A percentile compares a stretch with the other conserved stretches of the same genome.
These are phyloP conservation scores for Apostasia shenzhenica DNA, from an alignment of 106 monocot genomes.

Conservation along the genomic window DNA sequence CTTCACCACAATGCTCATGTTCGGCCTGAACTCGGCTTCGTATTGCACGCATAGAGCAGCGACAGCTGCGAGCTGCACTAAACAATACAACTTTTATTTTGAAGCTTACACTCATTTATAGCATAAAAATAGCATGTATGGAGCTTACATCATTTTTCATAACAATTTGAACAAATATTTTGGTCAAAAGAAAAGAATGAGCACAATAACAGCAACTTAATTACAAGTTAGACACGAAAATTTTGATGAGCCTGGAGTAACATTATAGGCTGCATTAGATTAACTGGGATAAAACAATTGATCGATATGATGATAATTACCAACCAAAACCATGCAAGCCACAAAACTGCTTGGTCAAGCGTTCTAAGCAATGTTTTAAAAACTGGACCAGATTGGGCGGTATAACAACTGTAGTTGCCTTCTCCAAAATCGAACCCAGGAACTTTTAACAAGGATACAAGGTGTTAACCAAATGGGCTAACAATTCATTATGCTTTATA, in stretches of 20 bases:
- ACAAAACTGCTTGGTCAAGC: too few species aligned
- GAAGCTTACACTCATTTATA: neutral
- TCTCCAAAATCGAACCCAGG: too few species aligned
- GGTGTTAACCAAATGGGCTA: too few species aligned
- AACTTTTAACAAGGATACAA: too few species aligned
- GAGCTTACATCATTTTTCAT: neutral
- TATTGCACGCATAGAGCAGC: slow-evolving; percentile 25
- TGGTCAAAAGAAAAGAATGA: neutral
- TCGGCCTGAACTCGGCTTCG: slow-evolving; percentile 18
- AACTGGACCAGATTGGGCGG: too few species aligned
- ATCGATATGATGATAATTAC: too few species aligned
- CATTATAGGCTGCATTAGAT: neutral
- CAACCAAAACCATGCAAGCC: too few species aligned
- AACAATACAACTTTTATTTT: neutral
- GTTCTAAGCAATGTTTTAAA: too few species aligned
- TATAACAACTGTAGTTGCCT: too few species aligned
- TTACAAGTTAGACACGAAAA: neutral
- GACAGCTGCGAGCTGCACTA: slow-evolving; percentile 17
- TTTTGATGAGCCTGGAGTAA: neutral
- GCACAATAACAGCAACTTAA: neutral
- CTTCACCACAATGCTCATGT: slow-evolving; percentile 20
- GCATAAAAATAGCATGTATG: neutral
- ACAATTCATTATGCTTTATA: too few species aligned
- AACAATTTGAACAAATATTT: neutral
- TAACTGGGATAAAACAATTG: too few species aligned